Percentiles rank a stretch among this genome's conserved stretches.
These are phyloP conservation scores for Globisporangium okanoganense DNA, from an alignment of 352 stramenopile species.

Conservation along the genomic window DNA sequence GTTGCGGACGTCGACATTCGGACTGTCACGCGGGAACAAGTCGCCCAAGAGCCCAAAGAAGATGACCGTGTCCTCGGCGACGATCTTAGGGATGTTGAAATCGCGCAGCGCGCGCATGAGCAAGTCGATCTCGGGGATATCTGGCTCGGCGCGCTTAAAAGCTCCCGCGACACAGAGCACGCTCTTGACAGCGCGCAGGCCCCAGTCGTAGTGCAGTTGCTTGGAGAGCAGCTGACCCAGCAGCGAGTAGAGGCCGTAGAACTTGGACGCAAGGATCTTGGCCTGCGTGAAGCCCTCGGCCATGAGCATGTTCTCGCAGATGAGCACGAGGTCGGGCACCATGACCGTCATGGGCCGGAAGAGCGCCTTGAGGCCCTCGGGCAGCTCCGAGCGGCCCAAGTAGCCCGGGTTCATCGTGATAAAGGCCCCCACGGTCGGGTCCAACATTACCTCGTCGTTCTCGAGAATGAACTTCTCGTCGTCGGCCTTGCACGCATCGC, in stretches of 20 bases:
- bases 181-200: slow-evolving; percentile 93
- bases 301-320: slow-evolving; percentile 98
- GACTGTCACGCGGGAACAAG: slow-evolving; percentile 89
- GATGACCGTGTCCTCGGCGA: slow-evolving; percentile 92
- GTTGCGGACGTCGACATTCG: slow-evolving; percentile 86
- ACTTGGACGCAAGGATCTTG: slow-evolving; percentile 94
- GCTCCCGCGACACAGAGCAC: slow-evolving; percentile 92
- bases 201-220: slow-evolving; percentile 95
- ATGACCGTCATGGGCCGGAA: slow-evolving; percentile 97
- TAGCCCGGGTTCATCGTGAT: slow-evolving; percentile 98
- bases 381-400: slow-evolving; percentile 91
- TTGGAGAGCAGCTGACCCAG: slow-evolving; percentile 92
- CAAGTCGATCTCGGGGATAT: slow-evolving; percentile 91
- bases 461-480: slow-evolving; percentile 93
- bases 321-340: slow-evolving; percentile 94
- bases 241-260: slow-evolving; percentile 94
- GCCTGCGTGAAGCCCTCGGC: slow-evolving; percentile 94
- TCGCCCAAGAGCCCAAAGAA: slow-evolving; percentile 95
- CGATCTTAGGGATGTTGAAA: slow-evolving; percentile 97
- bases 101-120: slow-evolving; percentile 95
- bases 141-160: slow-evolving; percentile 93
- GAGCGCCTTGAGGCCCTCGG: slow-evolving; percentile 93
- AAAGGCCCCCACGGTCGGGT: slow-evolving; percentile 92
- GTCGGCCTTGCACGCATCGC: slow-evolving; percentile 94
- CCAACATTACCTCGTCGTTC: slow-evolving; percentile 90